Conservation (phyloP, 352 stramenopile genomes). For the Pythium dissotocum region DNA sequence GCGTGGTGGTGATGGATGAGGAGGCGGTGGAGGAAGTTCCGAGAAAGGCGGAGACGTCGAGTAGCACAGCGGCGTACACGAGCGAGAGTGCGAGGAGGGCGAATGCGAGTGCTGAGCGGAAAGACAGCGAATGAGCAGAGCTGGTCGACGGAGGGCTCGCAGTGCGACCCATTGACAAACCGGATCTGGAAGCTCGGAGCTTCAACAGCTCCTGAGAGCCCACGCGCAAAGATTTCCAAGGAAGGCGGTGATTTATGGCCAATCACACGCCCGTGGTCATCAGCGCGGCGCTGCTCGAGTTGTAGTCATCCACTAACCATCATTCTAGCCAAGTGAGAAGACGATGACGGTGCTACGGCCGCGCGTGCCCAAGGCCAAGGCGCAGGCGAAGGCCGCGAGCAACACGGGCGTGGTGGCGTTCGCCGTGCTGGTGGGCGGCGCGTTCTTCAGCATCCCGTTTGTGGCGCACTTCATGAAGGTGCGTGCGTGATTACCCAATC, state of each 20-base stretch:
- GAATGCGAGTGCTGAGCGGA: conserved; percentile 19
- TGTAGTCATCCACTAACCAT: too few species aligned
- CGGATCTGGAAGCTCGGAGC: not conserved
- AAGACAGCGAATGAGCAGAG: conserved; percentile 18
- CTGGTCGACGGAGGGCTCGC: not conserved
- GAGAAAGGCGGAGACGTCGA: not conserved
- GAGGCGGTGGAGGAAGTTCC: not conserved
- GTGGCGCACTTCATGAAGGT: conserved; percentile 72
- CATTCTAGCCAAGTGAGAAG: not conserved
- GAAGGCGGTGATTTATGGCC: conserved; percentile 12
- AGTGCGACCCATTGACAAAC: not conserved
- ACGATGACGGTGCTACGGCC: conserved; percentile 18
- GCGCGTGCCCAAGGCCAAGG: conserved; percentile 13
- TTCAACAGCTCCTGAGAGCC: conserved; percentile 1
- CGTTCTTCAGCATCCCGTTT: conserved; percentile 79
- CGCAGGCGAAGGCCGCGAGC: conserved; percentile 14
- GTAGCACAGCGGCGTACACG: conserved; percentile 11
- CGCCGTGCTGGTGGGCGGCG: conserved; percentile 44
- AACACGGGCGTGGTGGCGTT: conserved; percentile 48
- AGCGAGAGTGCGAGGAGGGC: conserved; percentile 15
- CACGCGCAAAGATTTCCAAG: not conserved
- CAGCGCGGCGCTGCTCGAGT: not conserved
- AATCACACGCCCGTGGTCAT: conserved; percentile 7
- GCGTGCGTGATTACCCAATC: conserved; percentile 8
- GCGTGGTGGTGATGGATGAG: not conserved